phyloP scores from a whole-genome alignment of 176 grass and related monocot species.

The Eragrostis curvula region DNA sequence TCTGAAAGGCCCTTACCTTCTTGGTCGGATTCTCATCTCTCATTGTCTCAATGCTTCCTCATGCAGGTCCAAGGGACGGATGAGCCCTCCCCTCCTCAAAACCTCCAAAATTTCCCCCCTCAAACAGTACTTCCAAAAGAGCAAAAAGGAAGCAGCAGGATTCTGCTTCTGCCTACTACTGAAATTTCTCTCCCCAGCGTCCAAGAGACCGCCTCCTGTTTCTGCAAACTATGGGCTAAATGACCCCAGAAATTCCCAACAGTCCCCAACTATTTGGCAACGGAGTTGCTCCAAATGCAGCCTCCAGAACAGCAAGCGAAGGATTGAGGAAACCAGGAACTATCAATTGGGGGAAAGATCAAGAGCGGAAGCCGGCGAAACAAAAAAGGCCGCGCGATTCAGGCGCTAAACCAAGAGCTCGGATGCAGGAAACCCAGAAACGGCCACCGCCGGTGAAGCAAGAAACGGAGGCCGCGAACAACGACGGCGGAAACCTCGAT shows the following conservation, averaged over 20 bases:
- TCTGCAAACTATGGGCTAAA: conserved; percentile 17
- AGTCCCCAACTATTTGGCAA: neutral
- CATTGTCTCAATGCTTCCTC: conserved; percentile 77
- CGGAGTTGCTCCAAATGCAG: conserved; percentile 20
- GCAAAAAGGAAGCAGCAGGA: conserved; percentile 32
- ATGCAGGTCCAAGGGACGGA: conserved; percentile 52
- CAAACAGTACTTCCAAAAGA: conserved; percentile 9
- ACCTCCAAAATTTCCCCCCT: conserved; percentile 2
- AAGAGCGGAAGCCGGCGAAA: neutral
- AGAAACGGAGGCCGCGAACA: neutral
- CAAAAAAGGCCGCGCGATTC: conserved; percentile 6
- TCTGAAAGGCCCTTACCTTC: conserved; percentile 56
- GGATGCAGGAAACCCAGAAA: conserved; percentile 6
- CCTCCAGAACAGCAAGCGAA: conserved; percentile 1
- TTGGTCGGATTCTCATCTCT: conserved; percentile 84
- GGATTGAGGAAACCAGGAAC: neutral
- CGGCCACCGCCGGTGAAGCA: neutral
- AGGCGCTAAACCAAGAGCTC: neutral
- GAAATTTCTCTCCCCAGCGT: neutral
- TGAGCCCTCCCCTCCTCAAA: conserved; percentile 25
- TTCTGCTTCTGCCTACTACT: conserved; percentile 27
- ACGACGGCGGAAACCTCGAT: neutral
- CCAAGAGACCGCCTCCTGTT: neutral
- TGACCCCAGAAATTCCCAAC: conserved; percentile 6
- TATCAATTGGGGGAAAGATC: neutral